phyloP scores from a whole-genome alignment of 2,329 filamentous ascomycete genomes.

The Epichloe bromicola region DNA sequence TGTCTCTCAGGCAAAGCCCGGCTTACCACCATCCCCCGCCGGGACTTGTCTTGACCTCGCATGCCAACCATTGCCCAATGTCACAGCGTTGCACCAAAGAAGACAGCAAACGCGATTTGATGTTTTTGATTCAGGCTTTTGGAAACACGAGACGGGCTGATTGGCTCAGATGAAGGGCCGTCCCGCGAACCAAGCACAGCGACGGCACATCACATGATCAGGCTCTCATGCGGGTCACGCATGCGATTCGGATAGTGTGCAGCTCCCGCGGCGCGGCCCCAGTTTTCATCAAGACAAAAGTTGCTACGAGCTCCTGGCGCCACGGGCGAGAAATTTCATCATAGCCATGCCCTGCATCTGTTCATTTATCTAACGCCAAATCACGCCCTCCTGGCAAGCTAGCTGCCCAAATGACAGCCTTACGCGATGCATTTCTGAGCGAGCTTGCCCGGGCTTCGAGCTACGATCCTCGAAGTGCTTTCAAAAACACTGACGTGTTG shows the following conservation, averaged over 20 bases:
- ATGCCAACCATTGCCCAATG: background rate
- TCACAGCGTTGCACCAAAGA: background rate
- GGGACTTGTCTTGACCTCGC: background rate
- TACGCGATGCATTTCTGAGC: background rate
- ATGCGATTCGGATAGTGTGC: constrained; percentile 19
- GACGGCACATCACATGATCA: constrained; percentile 21
- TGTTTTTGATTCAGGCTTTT: background rate
- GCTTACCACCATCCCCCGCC: background rate
- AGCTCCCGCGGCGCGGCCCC: constrained; percentile 18
- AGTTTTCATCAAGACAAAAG: constrained; percentile 12
- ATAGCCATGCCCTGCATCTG: background rate
- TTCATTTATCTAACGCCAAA: background rate
- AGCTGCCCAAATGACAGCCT: background rate
- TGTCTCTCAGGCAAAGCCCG: background rate
- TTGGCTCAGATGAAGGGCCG: constrained; percentile 19
- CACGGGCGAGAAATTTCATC: background rate
- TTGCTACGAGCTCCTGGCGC: background rate
- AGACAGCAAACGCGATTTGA: background rate
- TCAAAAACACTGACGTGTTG: too few species aligned
- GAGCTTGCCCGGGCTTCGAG: too few species aligned
- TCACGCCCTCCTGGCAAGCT: too few species aligned
- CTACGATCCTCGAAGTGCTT: too few species aligned
- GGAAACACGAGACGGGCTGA: constrained; percentile 6
- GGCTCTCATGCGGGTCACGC: constrained; percentile 21
- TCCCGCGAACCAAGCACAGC: constrained; percentile 25